Base-by-base conservation (phyloP, 495 filamentous ascomycete genomes). In the Rusavskia elegans region DNA sequence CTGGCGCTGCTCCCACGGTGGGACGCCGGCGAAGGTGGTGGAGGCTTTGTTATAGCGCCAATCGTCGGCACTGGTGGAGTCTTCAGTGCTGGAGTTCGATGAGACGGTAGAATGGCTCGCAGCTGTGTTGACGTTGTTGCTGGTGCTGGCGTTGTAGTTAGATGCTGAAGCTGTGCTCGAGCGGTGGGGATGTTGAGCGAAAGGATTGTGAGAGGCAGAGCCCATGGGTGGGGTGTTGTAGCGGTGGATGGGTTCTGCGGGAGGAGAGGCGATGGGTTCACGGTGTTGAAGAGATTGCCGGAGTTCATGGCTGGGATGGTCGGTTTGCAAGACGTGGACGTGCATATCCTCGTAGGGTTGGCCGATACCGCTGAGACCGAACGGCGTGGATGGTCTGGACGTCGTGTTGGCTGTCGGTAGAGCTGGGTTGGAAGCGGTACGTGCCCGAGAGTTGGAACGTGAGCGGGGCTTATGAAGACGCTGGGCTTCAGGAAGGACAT, bases 271-370 rank as follows among this genome's bases (percentile, higher is more conserved):
- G 5, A 21, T 19, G n/a, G 42, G 51, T 37, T 54, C 48, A 11
- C 36, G 54, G 9, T 57, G 39, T 1, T 56, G 45, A 9, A 59
- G 48, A 16, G 57, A 62, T 19, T 55, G 52, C 1, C 51, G 55
- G 20, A 59, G 57, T 13, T 55, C 57, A 20, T 29, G 49, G 21
- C 57, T 57, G 14, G 59, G 59, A 19, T 55, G 27, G 35, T 62
- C 59, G 13, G 21, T 49, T 45, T 56, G 51, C 16, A 61, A 57
- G 20, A 59, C 53, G 25, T 57, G 55, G 5, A 59, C 57, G 38
- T 62, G 59, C 57, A 55, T 59, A 41, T 57, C 57, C 5, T 62
- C 57, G 29, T 62, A 62, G n/a, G 52, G 41, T 42, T 49, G 48
- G 16, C 52, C 52, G 48, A 57, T 49, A 11, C 52, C 55, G 17